A percentile compares a stretch with the other conserved stretches of the same genome.
Evolutionary conservation across 768 basidiomycete species (phyloP).

Genomic region (Ephemerocybe angulata): DNA sequence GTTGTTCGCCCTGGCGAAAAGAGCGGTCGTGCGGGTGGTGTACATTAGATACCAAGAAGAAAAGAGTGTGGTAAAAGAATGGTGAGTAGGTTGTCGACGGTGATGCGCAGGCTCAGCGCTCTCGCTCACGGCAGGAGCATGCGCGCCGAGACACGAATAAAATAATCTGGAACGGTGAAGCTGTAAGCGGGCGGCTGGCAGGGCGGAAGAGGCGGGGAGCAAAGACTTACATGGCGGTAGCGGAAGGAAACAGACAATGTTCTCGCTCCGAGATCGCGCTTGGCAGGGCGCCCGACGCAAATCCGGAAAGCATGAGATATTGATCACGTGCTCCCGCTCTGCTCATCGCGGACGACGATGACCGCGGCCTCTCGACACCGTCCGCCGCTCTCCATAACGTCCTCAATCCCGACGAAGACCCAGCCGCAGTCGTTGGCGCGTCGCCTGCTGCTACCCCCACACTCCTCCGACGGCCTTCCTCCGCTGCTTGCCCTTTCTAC

Average conservation of each 20-base stretch:
- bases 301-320: no score
- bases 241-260: background rate
- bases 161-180: no score
- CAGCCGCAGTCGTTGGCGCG: slow-evolving; percentile 39
- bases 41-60: background rate
- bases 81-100: background rate
- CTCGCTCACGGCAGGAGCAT: background rate
- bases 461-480: slow-evolving; percentile 36
- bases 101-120: background rate
- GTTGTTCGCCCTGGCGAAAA: slow-evolving; percentile 1
- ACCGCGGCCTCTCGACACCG: slow-evolving; percentile 28
- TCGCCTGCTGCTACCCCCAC: slow-evolving; percentile 64
- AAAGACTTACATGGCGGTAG: background rate
- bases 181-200: no score
- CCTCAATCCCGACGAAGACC: slow-evolving; percentile 20
- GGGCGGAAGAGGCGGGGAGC: background rate
- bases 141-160: no score
- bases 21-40: slow-evolving; percentile 1
- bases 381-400: slow-evolving; percentile 15
- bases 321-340: background rate
- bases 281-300: no score
- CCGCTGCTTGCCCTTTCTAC: slow-evolving; percentile 46
- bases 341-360: slow-evolving; percentile 16
- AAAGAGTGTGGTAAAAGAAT: slow-evolving; percentile 10
- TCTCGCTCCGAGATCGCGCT: background rate